Conservation (phyloP, 768 basidiomycete genomes). For the Lentinus tigrinus region DNA sequence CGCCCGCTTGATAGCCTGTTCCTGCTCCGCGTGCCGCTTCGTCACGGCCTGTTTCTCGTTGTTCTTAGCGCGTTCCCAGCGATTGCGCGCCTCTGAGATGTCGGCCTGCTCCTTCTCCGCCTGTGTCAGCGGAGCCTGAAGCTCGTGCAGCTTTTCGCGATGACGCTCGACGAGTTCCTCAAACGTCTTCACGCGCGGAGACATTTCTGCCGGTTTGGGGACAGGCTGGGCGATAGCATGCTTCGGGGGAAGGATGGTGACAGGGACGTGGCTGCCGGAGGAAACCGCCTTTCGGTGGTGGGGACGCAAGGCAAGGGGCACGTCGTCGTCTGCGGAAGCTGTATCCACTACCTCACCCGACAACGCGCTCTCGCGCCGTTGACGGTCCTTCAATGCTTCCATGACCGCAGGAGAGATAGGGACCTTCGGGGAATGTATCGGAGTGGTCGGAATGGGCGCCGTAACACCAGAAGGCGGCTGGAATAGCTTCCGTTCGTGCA, state of each 20-base stretch:
- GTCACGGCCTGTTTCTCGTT: conserved; percentile 74
- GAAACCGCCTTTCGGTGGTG: conserved; percentile 23
- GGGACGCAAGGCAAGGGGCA: conserved; percentile 35
- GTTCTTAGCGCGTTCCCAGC: conserved; percentile 80
- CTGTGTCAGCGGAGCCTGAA: conserved; percentile 84
- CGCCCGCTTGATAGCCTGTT: conserved; percentile 42
- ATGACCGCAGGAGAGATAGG: conserved; percentile 71
- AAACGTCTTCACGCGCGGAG: conserved; percentile 65
- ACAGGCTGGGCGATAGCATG: conserved; percentile 34
- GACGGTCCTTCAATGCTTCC: conserved; percentile 71
- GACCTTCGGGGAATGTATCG: conserved; percentile 41
- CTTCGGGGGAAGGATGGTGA: conserved; percentile 47
- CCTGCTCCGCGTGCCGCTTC: conserved; percentile 69
- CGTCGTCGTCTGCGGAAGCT: conserved; percentile 39
- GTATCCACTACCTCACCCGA: conserved; percentile 28
- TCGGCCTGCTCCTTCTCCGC: conserved; percentile 77
- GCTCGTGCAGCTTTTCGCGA: conserved; percentile 74
- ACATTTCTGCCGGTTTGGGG: conserved; percentile 47
- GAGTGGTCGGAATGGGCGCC: conserved; percentile 71
- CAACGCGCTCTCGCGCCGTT: conserved; percentile 67
- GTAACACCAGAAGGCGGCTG: conserved; percentile 82
- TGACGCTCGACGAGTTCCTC: conserved; percentile 88
- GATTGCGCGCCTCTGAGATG: conserved; percentile 67
- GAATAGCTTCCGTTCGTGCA: conserved; percentile 79
- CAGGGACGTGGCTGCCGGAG: conserved; percentile 38